Evolutionary conservation across 371 early-diverging fungal genomes (phyloP), one percentile per base, ranked within the genome.

Genomic region (Apophysomyces sp.): DNA sequence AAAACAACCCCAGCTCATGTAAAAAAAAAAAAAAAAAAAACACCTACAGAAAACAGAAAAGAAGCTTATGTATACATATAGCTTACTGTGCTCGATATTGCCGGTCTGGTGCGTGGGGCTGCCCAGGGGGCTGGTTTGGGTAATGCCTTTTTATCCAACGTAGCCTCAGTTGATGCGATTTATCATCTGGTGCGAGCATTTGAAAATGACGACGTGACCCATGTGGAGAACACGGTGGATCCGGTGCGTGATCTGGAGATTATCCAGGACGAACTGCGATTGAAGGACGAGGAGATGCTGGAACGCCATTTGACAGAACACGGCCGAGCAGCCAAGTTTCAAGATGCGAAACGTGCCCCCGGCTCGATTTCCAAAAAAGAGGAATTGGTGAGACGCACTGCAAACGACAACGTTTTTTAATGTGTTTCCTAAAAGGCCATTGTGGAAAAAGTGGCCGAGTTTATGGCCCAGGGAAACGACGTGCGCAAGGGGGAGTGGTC

Each of bases 31-130:
- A 41, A 41, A 3, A 18, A 41, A 41, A 18, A 3, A 2, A 13
- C 41, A 39, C 15, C 9, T 34, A 4, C 34, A 11, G 8, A 59
- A 28, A 9, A 49, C 4, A 58, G 13, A 59, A 32, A 40, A 15
- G 16, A 29, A 8, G 3, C 24, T 41, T 30, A 21, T 36, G 2
- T 4, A 24, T 24, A 13, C 55, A 37, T 36, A n/a, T 58, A 79
- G 79, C 74, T 98, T 67, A 90, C 89, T 8, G 89, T 95, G 36
- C 89, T 90, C 29, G 97, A 98, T 76, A 98, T 98, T 84, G 98
- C 98, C 29, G 97, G 98, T 28, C 87, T 98, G 53, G 93, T 97
- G n/a, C 89, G 91, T 61, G 94, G 94, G 51, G 92, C 95, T 0
- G 80, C 88, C 16, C 82, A 83, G 44, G 94, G 94, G 21, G 86